Conservation (phyloP, 805 yeast species). For the Saturnispora mendoncae region DNA sequence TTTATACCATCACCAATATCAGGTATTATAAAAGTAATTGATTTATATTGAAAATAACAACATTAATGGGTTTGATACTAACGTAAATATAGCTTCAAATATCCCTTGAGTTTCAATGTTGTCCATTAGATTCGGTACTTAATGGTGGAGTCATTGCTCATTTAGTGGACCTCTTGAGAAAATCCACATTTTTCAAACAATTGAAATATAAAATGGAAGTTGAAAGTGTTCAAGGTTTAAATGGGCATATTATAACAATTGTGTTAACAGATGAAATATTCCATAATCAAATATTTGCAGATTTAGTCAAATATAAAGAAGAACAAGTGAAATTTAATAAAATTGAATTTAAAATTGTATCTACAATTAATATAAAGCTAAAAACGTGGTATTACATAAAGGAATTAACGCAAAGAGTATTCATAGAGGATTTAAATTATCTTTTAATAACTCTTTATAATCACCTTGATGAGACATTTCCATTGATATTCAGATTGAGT, state of each 20-base stretch:
- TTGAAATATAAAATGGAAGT: not conserved
- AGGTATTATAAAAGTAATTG: too few species aligned
- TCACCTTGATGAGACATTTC: slow-evolving; percentile 20
- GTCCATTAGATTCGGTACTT: not conserved
- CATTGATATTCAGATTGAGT: slow-evolving; percentile 25
- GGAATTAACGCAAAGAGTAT: not conserved
- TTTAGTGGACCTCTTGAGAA: not conserved
- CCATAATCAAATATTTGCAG: slow-evolving; percentile 4
- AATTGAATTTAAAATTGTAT: slow-evolving; percentile 3
- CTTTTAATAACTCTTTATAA: slow-evolving; percentile 19
- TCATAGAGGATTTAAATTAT: slow-evolving; percentile 23
- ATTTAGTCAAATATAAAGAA: slow-evolving; percentile 8
- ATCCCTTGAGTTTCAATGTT: not conserved
- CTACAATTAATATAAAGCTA: slow-evolving; percentile 7
- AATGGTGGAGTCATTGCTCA: not conserved
- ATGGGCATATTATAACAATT: not conserved
- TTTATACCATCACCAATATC: slow-evolving; percentile 6
- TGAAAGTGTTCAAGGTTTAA: not conserved
- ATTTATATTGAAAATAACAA: too few species aligned
- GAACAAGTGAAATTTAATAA: slow-evolving; percentile 12
- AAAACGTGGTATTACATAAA: not conserved
- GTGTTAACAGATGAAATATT: slow-evolving; percentile 10
- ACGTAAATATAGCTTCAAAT: not conserved
- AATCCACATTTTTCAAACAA: not conserved
- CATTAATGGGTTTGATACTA: too few species aligned